Percentiles rank a stretch among this genome's conserved stretches.
phyloP scores from a whole-genome alignment of 768 basidiomycete species.

The Suillus placidus region DNA sequence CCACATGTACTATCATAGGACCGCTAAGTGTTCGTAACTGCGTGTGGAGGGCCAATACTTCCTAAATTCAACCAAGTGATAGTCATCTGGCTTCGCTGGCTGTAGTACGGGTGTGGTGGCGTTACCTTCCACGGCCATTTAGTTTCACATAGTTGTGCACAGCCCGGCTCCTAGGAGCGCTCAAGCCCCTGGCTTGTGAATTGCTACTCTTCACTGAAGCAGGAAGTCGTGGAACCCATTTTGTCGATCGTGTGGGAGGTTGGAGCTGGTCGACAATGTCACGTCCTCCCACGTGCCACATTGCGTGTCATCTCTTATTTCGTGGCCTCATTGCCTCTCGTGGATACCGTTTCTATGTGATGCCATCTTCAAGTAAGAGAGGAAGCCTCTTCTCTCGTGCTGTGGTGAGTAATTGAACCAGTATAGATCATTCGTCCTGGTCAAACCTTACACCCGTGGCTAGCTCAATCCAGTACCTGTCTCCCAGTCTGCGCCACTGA shows the following conservation, averaged over 20 bases:
- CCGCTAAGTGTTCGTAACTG: neutral
- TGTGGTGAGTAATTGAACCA: slow-evolving; percentile 19
- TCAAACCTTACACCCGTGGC: slow-evolving; percentile 10
- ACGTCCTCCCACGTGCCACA: neutral
- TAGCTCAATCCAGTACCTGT: slow-evolving; percentile 1
- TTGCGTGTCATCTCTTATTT: neutral
- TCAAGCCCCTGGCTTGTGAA: neutral
- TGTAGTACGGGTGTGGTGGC: neutral
- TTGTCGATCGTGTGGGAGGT: neutral
- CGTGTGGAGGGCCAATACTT: neutral
- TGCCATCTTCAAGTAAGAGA: neutral
- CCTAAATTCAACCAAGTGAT: neutral
- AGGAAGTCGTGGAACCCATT: slow-evolving; percentile 1
- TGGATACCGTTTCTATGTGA: slow-evolving; percentile 4
- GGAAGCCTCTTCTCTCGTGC: neutral
- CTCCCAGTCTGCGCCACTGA: slow-evolving; percentile 17
- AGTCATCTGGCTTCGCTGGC: neutral
- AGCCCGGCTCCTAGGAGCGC: neutral
- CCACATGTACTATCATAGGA: neutral
- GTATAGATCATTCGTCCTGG: slow-evolving; percentile 23
- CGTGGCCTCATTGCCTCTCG: neutral
- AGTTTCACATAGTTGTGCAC: neutral
- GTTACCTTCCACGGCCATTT: neutral
- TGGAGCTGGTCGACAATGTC: neutral
- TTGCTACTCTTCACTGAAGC: neutral